Conservation (phyloP, 305 asterid genomes). For the Fraxinus albicans region DNA sequence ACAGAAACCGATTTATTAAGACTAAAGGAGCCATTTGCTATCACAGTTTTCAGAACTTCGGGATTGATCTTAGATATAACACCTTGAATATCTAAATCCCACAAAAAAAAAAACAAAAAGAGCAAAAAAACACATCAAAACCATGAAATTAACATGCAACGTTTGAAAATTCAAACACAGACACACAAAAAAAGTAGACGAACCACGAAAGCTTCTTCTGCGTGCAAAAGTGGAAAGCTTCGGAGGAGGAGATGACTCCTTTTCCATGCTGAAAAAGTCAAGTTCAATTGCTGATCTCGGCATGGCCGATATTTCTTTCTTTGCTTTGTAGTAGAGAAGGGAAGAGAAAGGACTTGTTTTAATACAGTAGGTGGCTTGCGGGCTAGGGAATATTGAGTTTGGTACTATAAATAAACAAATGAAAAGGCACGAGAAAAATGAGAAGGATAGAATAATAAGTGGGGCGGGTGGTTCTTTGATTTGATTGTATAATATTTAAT, state of each 20-base stretch:
- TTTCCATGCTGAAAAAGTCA: slow-evolving; percentile 37
- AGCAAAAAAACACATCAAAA: background rate
- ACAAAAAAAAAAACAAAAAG: background rate
- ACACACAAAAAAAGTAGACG: background rate
- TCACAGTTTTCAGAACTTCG: slow-evolving; percentile 52
- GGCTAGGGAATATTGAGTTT: slow-evolving; percentile 6
- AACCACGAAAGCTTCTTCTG: slow-evolving; percentile 55
- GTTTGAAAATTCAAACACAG: background rate
- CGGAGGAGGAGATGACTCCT: slow-evolving; percentile 15
- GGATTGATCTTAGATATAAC: slow-evolving; percentile 54
- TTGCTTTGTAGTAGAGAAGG: background rate
- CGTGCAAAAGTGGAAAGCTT: slow-evolving; percentile 29
- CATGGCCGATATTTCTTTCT: slow-evolving; percentile 2
- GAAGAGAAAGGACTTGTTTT: background rate
- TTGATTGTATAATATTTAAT: background rate
- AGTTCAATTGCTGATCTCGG: slow-evolving; percentile 24
- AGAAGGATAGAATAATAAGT: background rate
- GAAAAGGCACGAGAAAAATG: slow-evolving; percentile 30
- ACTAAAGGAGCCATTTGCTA: slow-evolving; percentile 24
- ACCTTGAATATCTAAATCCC: slow-evolving; percentile 36
- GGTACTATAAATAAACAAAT: background rate
- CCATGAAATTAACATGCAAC: background rate
- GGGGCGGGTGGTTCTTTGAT: background rate
- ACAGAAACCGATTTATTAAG: background rate
- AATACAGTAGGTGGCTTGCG: background rate